These are phyloP conservation scores for Prototheca wickerhamii DNA, from an alignment of 163 green algal genomes.

Conservation along the genomic window DNA sequence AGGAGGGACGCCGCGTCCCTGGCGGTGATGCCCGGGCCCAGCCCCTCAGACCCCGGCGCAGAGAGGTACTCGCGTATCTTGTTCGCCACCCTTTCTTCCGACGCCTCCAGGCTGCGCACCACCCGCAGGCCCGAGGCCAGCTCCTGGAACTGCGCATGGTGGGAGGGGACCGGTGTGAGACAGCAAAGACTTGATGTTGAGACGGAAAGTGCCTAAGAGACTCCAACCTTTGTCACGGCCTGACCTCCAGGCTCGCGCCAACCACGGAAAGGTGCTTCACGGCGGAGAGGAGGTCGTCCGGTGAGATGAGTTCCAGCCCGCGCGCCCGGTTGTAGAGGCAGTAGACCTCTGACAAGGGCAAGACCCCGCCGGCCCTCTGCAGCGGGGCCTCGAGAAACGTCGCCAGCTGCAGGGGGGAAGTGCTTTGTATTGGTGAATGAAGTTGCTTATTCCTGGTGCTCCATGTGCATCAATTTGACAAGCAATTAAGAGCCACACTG, in stretches of 20 bases:
- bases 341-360: conserved; percentile 88
- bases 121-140: conserved; percentile 55
- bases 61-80: conserved; percentile 8
- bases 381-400: conserved; percentile 65
- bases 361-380: conserved; percentile 56
- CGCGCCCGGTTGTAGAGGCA: conserved; percentile 88
- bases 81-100: conserved; percentile 37
- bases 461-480: background rate
- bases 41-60: background rate
- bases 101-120: conserved; percentile 39
- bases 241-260: conserved; percentile 14
- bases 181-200: background rate
- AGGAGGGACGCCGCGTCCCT: conserved; percentile 37
- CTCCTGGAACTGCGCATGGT: conserved; percentile 30
- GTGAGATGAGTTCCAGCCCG: conserved; percentile 85
- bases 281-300: conserved; percentile 77
- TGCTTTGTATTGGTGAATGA: no score
- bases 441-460: background rate
- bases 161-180: background rate
- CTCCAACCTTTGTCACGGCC: background rate
- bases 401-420: conserved; percentile 56
- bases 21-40: background rate
- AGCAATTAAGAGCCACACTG: no score
- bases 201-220: no score
- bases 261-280: conserved; percentile 34